Base-by-base conservation (phyloP, 2,329 filamentous ascomycete genomes). In the Emergomyces orientalis region DNA sequence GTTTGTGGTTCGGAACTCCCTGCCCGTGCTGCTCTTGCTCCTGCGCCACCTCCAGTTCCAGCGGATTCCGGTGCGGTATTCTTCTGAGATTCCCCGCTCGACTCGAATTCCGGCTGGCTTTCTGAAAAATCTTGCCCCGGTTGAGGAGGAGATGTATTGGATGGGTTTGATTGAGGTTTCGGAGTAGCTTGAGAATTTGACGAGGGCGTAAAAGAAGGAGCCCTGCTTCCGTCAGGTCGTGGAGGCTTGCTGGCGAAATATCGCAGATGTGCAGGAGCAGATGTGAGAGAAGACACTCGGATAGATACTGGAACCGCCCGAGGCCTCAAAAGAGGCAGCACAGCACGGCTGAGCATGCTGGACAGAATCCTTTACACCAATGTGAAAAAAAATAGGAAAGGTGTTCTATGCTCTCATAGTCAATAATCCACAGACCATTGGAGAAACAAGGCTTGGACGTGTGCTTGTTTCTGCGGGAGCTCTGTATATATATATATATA, bases 341-440 rank as follows among this genome's bases (percentile, higher is more conserved):
- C 71, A 64, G 76, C 74, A 70, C 77, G 77, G 68, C 75, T 77
- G 66, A 80, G 75, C 78, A 80, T 80, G 61, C 66, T 73, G 69
- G 60, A 57, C 39, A 56, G 45, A 19, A 63, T 41, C 45, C 57
- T 60, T 63, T 62, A 64, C 60, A 63, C 59, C 65, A 67, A 66
- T 64, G 60, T 61, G 43, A 63, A 60, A 62, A 37, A 61, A 59
- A 63, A 39, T 62, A n/a, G n/a, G 25, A 60, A 27, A 56, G 62
- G 60, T 25, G 25, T 25, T 60, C 65, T 63, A 41, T 63, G 39
- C 64, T 65, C 63, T 69, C 69, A 69, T 69, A 66, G 66, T 64
- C 67, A 60, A 43, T 41, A 52, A 32, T 34, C 27, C 30, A 39
- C 37, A 43, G 34, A 62, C 19, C 49, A 56, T 61, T 47, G n/a